Evolutionary conservation across 2,329 filamentous ascomycete species (phyloP).

Genomic region (Sporothrix brasiliensis): DNA sequence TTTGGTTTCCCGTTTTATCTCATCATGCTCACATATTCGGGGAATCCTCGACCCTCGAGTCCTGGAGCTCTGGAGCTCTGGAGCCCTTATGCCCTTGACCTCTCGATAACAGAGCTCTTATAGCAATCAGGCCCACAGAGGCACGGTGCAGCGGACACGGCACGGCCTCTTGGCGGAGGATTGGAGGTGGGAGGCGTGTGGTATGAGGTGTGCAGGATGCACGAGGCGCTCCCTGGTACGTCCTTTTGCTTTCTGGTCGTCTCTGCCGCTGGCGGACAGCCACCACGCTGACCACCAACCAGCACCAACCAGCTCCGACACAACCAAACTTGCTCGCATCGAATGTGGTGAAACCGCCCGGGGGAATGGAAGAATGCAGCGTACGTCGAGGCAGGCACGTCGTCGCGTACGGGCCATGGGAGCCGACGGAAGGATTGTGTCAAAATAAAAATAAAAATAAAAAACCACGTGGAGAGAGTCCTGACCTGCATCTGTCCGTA

Average conservation of each 20-base stretch:
- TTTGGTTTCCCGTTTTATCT: too few relatives aligned
- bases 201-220: background rate
- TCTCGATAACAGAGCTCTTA: too few relatives aligned
- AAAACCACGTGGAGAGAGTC: slow-evolving; percentile 14
- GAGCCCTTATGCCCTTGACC: too few relatives aligned
- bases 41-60: too few relatives aligned
- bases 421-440: background rate
- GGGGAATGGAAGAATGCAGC: slow-evolving; percentile 3
- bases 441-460: too few relatives aligned
- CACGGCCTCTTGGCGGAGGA: slow-evolving; percentile 8
- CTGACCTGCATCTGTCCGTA: background rate
- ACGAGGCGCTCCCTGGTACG: background rate
- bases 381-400: too few relatives aligned
- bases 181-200: background rate
- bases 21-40: too few relatives aligned
- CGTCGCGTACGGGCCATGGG: background rate
- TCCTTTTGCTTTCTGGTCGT: too few relatives aligned
- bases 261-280: too few relatives aligned
- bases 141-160: slow-evolving; percentile 19
- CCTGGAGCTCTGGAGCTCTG: too few relatives aligned
- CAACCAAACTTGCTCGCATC: background rate
- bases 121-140: background rate
- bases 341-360: background rate
- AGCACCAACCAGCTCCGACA: too few relatives aligned
- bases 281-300: too few relatives aligned